A percentile compares a stretch with the other conserved stretches of the same genome.
Conservation (phyloP, 1,139 yeast genomes). For the Meyerozyma smithsonii region DNA sequence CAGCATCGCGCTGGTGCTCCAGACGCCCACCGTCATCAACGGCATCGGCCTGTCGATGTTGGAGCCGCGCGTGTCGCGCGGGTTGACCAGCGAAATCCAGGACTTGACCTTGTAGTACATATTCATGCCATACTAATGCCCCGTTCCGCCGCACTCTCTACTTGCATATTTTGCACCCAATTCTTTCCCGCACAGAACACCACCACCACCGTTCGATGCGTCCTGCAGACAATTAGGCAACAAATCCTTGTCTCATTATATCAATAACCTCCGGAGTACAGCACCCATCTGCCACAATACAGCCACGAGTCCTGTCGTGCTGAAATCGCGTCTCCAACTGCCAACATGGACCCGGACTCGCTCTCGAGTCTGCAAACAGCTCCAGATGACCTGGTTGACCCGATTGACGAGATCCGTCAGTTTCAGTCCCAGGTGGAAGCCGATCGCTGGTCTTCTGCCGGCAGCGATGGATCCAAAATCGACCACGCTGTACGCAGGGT, state of each 20-base stretch:
- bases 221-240: not conserved
- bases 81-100: conserved; percentile 1
- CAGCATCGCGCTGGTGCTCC: conserved; percentile 1
- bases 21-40: conserved; percentile 1
- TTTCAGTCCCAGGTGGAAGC: not conserved
- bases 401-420: not conserved
- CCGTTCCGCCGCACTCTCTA: not conserved
- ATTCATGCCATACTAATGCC: not conserved
- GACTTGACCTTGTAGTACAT: not conserved
- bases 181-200: not conserved
- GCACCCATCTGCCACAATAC: not conserved
- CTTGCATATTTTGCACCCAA: not conserved
- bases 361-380: not conserved
- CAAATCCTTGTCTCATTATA: not conserved
- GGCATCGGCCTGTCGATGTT: not conserved
- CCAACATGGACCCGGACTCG: not conserved
- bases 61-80: not conserved
- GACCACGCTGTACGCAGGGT: not conserved
- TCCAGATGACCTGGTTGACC: not conserved
- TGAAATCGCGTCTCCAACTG: not conserved
- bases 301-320: not conserved
- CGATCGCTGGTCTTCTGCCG: not conserved
- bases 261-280: not conserved
- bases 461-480: not conserved
- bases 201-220: not conserved